Evolutionary conservation across 2,329 filamentous ascomycete species (phyloP), one percentile per base, ranked within the genome.

Genomic region (Chaetothyriales sp.): DNA sequence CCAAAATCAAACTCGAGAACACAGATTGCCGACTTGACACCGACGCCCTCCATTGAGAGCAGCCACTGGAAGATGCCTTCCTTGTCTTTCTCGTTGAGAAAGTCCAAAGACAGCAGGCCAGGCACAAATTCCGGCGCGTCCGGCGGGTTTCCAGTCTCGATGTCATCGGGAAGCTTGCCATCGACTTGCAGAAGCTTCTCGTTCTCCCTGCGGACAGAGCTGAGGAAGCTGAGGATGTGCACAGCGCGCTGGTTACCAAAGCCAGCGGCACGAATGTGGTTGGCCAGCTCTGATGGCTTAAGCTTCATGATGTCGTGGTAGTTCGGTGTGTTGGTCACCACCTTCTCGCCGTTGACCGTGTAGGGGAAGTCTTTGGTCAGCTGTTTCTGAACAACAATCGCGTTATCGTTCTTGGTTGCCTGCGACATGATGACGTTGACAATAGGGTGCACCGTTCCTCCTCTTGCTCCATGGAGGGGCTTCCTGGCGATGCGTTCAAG

Each of bases 1-100:
- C 78, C 75, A 15, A 83, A 71, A 59, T 79, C 81, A 66, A 83
- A 83, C 2, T 81, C 70, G 8, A 80, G 67, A 5, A 83, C 78
- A 57, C 80, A 83, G 5, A 76, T 77, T 5, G 80, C 80, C 0
- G 79, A 82, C 61, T 83, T 83, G 22, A 76, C 73, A 0, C 79
- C 80, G 48, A 83, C 80, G 5, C 78, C 79, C 0, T 77, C 77
- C 25, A 61, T 44, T 5, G 44, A 19, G 9, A 57, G 44, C 25
- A 61, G 58, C 8, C 40, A 33, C 49, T 60, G 55, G 43, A 59
- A 54, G 7, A 54, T 47, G 5, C 47, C 56, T 49, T 59, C 54
- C 47, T 58, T 58, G 47, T 51, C 46, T 13, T 53, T 33, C 15
- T 52, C 48, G 29, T 51, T 56, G n/a, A 62, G 22, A 28, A 57